These are phyloP conservation scores for Blastomyces silverae DNA, from an alignment of 2,329 filamentous ascomycete species.

Conservation along the genomic window DNA sequence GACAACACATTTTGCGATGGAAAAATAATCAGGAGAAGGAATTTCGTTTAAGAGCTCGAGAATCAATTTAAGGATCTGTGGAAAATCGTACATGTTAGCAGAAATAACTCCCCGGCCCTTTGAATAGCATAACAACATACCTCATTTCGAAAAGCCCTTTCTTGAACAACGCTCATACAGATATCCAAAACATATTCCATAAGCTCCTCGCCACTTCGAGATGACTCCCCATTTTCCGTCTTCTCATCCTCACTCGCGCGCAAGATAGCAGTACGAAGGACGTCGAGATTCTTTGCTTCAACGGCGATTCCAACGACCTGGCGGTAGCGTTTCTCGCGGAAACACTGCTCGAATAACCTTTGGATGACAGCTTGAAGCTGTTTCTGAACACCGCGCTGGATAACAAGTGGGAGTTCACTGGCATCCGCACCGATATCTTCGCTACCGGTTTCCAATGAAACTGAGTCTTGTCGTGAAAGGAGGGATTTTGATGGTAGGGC, in stretches of 20 bases:
- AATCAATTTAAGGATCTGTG: conserved; percentile 76
- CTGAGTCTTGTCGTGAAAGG: conserved; percentile 71
- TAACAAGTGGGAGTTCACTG: conserved; percentile 56
- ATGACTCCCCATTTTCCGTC: conserved; percentile 52
- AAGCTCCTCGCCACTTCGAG: conserved; percentile 70
- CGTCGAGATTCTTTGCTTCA: conserved; percentile 84
- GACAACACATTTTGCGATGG: conserved; percentile 95
- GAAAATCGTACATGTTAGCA: conserved; percentile 10
- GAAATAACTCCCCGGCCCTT: not conserved
- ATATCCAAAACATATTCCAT: conserved; percentile 96
- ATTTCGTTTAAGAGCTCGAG: conserved; percentile 94
- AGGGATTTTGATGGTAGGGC: conserved; percentile 89
- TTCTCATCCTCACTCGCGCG: conserved; percentile 83
- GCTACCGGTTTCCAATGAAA: conserved; percentile 51
- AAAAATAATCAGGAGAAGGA: conserved; percentile 90
- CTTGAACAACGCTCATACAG: conserved; percentile 96
- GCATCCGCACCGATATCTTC: conserved; percentile 49
- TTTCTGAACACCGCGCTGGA: conserved; percentile 66
- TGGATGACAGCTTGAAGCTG: conserved; percentile 79
- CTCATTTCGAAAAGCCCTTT: conserved; percentile 72
- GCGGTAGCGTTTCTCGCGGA: conserved; percentile 77
- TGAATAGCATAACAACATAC: conserved; percentile 31
- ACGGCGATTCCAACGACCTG: conserved; percentile 97
- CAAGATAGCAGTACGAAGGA: conserved; percentile 78
- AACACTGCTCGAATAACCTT: conserved; percentile 83